Evolutionary conservation across 768 basidiomycete genomes (phyloP).

Genomic region (Russula compacta): DNA sequence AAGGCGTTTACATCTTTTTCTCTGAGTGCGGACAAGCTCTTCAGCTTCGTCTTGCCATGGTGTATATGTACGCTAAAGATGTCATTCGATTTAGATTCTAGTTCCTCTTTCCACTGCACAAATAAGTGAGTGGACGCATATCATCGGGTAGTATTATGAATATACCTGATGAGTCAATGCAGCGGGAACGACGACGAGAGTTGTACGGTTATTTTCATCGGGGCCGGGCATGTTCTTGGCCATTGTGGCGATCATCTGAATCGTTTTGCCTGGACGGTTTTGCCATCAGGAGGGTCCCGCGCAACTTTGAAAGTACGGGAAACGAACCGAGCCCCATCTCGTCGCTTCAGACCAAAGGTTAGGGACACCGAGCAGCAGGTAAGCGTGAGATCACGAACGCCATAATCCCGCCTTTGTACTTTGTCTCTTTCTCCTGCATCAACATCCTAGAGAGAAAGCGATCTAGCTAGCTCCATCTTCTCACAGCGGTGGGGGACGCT

Average conservation of each 20-base stretch:
- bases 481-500: constrained; percentile 9
- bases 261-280: constrained; percentile 45
- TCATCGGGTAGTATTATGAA: not conserved
- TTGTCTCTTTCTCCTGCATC: constrained; percentile 41
- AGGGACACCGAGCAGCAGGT: not conserved
- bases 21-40: constrained; percentile 41
- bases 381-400: constrained; percentile 33
- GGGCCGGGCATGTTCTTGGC: constrained; percentile 47
- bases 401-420: constrained; percentile 53
- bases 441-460: constrained; percentile 45
- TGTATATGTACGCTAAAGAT: constrained; percentile 58
- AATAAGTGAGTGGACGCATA: not conserved
- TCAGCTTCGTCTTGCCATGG: constrained; percentile 62
- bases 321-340: constrained; percentile 53
- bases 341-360: constrained; percentile 32
- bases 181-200: constrained; percentile 68
- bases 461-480: not conserved
- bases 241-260: constrained; percentile 78
- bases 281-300: not conserved
- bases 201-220: constrained; percentile 42
- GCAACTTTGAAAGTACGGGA: not conserved
- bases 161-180: constrained; percentile 62
- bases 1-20: constrained; percentile 39
- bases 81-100: constrained; percentile 56
- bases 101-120: constrained; percentile 61